phyloP scores from a whole-genome alignment of 2,329 filamentous ascomycete genomes.

The Penicillium sp. region DNA sequence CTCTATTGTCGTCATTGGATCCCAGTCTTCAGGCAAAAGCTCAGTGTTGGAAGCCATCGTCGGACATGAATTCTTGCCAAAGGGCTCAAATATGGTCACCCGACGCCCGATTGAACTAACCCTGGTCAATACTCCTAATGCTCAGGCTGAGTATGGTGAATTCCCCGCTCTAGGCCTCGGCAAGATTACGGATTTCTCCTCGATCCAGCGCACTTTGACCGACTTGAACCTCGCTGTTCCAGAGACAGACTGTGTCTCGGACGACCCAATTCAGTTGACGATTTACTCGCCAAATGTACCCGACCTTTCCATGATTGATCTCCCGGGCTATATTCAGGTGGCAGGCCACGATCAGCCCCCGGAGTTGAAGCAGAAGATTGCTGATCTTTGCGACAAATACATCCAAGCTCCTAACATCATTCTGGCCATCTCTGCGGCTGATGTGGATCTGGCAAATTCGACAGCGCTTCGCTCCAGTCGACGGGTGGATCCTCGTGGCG shows the following conservation, averaged over 20 bases:
- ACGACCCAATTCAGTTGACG: conserved; percentile 93
- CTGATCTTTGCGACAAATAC: conserved; percentile 96
- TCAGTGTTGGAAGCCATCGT: conserved; percentile 96
- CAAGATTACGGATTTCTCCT: conserved; percentile 81
- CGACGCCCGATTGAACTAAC: conserved; percentile 93
- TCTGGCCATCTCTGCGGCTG: conserved; percentile 92
- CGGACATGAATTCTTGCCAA: conserved; percentile 95
- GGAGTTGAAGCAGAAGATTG: conserved; percentile 92
- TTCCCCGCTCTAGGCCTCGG: conserved; percentile 89
- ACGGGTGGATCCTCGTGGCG: conserved; percentile 88
- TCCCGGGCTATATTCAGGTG: conserved; percentile 97
- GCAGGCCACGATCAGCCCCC: conserved; percentile 86
- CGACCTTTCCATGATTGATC: conserved; percentile 91
- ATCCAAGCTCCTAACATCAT: conserved; percentile 96
- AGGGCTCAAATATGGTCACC: conserved; percentile 99
- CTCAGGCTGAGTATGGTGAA: conserved; percentile 87
- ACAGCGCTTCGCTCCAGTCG: conserved; percentile 87
- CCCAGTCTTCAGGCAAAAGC: conserved; percentile 96
- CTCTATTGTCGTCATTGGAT: conserved; percentile 98
- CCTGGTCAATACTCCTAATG: conserved; percentile 88
- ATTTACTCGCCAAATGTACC: conserved; percentile 96
- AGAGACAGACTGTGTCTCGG: conserved; percentile 86
- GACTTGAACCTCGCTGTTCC: conserved; percentile 94
- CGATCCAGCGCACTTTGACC: conserved; percentile 87
- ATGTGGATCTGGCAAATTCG: conserved; percentile 96